Evolutionary conservation across 345 rosid species (phyloP), one percentile per base, ranked within the genome.

Genomic region (Fremontodendron californicum): DNA sequence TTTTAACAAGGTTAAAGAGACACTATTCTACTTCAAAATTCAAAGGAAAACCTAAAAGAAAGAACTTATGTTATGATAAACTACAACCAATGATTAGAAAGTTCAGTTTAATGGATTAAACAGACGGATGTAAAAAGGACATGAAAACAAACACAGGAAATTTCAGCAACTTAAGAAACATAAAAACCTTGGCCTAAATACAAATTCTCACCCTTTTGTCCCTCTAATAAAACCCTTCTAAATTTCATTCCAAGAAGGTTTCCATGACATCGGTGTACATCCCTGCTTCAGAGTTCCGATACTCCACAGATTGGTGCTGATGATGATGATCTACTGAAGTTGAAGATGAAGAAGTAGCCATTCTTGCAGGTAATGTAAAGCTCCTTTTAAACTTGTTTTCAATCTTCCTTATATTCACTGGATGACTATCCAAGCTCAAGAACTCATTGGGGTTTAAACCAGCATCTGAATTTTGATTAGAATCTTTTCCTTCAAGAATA

Each of bases 301-400:
- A 92, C 85, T 90, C 93, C 63, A 79, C 73, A 0, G 76, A 54
- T n/a, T 84, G 86, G 60, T 86, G 82, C 64, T 78, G 79, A 23
- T 82, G 92, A 23, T 82, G 92, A 75, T 87, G 91, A 79, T 88
- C 90, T 0, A 85, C 80, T 2, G 95, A 87, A 19, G 96, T 89
- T 0, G 95, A 92, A 40, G 97, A 86, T 4, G 93, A 87, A 0
- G 94, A 91, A 10, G 89, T 82, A 3, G 91, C 83, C 92, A 91
- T 92, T 83, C 93, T 88, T 19, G 91, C 90, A 15, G 98, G 97
- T 66, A 90, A 70, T 5, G 92, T 89, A 73, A 88, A 88, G 86
- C 92, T 90, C 80, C 92, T 87, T 84, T 88, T 90, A 77, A 85
- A 96, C 92, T 96, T 96, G 83, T 79, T 86, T 42, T 88, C 91